These are phyloP conservation scores for Aegilops sharonensis DNA, from an alignment of 176 grass and related monocot genomes.

Conservation along the genomic window DNA sequence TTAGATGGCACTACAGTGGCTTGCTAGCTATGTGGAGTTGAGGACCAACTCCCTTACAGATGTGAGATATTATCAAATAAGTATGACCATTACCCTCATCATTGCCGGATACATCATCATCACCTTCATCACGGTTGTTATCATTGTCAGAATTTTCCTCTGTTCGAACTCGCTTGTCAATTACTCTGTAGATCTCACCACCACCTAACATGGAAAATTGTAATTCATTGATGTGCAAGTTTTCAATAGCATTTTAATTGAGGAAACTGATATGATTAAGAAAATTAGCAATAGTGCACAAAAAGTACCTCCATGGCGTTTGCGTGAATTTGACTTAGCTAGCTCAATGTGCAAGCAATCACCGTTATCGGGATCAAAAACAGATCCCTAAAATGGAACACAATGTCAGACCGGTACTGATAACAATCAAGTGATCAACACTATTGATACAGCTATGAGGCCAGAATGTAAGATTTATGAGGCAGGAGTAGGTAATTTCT, in stretches of 20 bases:
- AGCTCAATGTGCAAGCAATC: constrained; percentile 83
- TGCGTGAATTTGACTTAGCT: constrained; percentile 94
- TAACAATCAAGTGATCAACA: neutral
- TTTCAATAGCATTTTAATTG: neutral
- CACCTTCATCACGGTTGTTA: constrained; percentile 38
- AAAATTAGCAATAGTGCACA: neutral
- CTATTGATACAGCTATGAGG: neutral
- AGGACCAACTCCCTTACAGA: neutral
- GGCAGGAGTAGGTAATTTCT: neutral
- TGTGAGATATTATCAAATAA: neutral
- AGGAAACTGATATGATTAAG: neutral
- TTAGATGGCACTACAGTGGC: neutral
- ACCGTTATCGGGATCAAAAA: constrained; percentile 83
- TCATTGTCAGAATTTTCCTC: constrained; percentile 51
- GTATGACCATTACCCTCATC: constrained; percentile 30
- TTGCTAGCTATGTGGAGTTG: neutral
- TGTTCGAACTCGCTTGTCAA: constrained; percentile 74
- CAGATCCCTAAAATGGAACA: constrained; percentile 52
- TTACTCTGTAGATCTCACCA: constrained; percentile 62
- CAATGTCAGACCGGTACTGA: constrained; percentile 2
- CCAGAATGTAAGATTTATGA: neutral
- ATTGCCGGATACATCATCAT: constrained; percentile 34
- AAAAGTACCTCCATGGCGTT: constrained; percentile 54
- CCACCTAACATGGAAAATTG: constrained; percentile 48
- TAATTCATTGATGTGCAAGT: constrained; percentile 1